Percentiles rank a stretch among this genome's conserved stretches.
Evolutionary conservation across 1,284 basidiomycete species (phyloP).

Genomic region (Cutaneotrichosporon mucoides): DNA sequence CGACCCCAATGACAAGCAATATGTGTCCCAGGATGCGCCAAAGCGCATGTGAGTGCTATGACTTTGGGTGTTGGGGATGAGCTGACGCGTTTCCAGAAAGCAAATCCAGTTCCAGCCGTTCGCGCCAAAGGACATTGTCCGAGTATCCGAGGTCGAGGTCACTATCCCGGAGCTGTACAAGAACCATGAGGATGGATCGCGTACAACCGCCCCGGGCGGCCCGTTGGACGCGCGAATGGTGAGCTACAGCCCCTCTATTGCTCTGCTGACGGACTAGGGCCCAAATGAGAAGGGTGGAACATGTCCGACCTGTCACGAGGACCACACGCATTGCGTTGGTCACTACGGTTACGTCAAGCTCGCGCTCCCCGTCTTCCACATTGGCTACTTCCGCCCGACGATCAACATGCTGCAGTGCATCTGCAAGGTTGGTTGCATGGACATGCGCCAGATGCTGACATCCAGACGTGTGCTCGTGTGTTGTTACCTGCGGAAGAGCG

Average conservation of each 20-base stretch:
- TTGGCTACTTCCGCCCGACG: slow-evolving; percentile 96
- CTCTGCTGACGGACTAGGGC: slow-evolving; percentile 57
- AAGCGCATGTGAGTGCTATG: slow-evolving; percentile 73
- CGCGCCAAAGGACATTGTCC: slow-evolving; percentile 87
- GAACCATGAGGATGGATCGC: slow-evolving; percentile 50
- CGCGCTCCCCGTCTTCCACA: slow-evolving; percentile 93
- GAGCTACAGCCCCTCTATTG: slow-evolving; percentile 14
- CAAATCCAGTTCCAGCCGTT: slow-evolving; percentile 90
- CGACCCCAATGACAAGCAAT: slow-evolving; percentile 60
- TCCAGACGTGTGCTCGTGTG: slow-evolving; percentile 86
- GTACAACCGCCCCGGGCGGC: slow-evolving; percentile 79
- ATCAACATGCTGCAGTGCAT: slow-evolving; percentile 92
- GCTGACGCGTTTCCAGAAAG: slow-evolving; percentile 58
- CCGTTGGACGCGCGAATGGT: slow-evolving; percentile 85
- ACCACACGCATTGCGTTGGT: slow-evolving; percentile 91
- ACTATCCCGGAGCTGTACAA: slow-evolving; percentile 85
- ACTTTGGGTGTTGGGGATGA: too few species aligned
- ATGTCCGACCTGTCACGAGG: slow-evolving; percentile 93
- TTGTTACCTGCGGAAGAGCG: slow-evolving; percentile 87
- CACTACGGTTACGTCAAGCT: slow-evolving; percentile 98
- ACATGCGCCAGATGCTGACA: neutral
- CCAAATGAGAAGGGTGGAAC: slow-evolving; percentile 89
- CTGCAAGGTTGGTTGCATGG: slow-evolving; percentile 66
- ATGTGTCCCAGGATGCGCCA: slow-evolving; percentile 79
- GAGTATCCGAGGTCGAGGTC: slow-evolving; percentile 89